Evolutionary conservation across 805 yeast species (phyloP).

Genomic region (Blastobotrys parvus): DNA sequence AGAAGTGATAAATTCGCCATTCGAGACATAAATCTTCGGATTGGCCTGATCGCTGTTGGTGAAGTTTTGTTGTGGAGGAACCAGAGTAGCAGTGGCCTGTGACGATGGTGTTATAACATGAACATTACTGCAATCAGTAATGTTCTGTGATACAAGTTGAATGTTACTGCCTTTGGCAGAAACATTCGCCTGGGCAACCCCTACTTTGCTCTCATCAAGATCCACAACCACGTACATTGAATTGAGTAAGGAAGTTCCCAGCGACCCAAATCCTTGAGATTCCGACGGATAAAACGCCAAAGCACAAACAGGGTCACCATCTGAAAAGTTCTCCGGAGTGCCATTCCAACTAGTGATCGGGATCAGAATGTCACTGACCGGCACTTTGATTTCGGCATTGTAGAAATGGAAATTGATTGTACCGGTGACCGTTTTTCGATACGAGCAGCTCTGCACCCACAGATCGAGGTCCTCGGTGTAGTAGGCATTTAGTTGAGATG

Average conservation of each 20-base stretch:
- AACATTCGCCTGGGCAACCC: constrained; percentile 14
- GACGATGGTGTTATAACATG: not conserved
- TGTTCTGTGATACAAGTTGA: not conserved
- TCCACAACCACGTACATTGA: constrained; percentile 19
- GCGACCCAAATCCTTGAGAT: constrained; percentile 13
- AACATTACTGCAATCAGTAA: constrained; percentile 2
- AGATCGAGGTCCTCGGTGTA: constrained; percentile 11
- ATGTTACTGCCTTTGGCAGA: not conserved
- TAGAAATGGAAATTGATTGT: constrained; percentile 14
- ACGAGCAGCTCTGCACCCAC: constrained; percentile 20
- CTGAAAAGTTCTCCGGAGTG: constrained; percentile 2
- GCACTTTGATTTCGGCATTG: constrained; percentile 14
- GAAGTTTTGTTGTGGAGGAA: not conserved
- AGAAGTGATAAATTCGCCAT: constrained; percentile 2
- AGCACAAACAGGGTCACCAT: constrained; percentile 16
- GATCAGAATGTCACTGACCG: constrained; percentile 12
- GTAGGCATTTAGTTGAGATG: constrained; percentile 19
- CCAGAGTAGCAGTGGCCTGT: not conserved
- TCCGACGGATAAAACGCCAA: constrained; percentile 15
- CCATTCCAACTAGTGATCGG: not conserved
- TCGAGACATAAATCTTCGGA: not conserved
- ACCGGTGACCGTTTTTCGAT: constrained; percentile 12
- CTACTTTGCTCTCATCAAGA: constrained; percentile 13
- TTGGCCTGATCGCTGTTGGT: constrained; percentile 1
- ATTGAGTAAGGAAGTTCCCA: constrained; percentile 16